Evolutionary conservation across 352 stramenopile genomes (phyloP), one percentile per base, ranked within the genome.

Genomic region (Phytophthora quininea): DNA sequence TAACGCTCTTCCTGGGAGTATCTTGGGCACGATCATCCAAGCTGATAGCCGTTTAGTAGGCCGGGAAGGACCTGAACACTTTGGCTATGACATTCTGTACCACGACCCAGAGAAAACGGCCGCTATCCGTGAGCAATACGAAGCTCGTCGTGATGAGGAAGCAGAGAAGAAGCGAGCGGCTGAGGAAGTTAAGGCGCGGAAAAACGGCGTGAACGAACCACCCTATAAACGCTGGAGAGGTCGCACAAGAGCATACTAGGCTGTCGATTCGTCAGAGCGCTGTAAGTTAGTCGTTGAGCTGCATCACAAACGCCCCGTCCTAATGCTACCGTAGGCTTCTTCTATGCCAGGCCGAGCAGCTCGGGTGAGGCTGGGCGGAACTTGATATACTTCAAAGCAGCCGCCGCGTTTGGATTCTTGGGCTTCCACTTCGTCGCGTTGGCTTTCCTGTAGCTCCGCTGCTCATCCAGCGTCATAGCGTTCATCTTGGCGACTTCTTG

Each of bases 1-100:
- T 58, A 76, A 89, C 19, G 56, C 75, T 7, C 70, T 91, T 9
- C 62, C 82, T 2, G 84, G 86, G 15, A 92, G 81, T 61, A 93
- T 95, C 46, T 67, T 94, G 19, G 86, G 80, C 24, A 83, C 81
- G 9, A 90, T 93, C 52, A 91, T 95, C 54, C 82, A 86, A 27
- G 63, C 82, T 38, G 85, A 93, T 64, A 84, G 72, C 54, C 76
- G 91, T 24, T 68, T 95, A 45, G n/a, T 84, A 19, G 80, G 88
- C 14, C 79, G 87, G 55, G 67, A 74, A 9, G 79, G 78, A 27
- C 87, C 87, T 2, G 47, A 70, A 30, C 70, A 40, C 30, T 91
- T 95, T 56, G 87, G 87, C 29, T 95, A 86, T 64, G 80, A 89
- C 4, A 77, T 95, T 32, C 54, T 92, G 40, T 71, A 87, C 43